phyloP scores from a whole-genome alignment of 768 basidiomycete genomes.

The Phlegmacium glaucopus region DNA sequence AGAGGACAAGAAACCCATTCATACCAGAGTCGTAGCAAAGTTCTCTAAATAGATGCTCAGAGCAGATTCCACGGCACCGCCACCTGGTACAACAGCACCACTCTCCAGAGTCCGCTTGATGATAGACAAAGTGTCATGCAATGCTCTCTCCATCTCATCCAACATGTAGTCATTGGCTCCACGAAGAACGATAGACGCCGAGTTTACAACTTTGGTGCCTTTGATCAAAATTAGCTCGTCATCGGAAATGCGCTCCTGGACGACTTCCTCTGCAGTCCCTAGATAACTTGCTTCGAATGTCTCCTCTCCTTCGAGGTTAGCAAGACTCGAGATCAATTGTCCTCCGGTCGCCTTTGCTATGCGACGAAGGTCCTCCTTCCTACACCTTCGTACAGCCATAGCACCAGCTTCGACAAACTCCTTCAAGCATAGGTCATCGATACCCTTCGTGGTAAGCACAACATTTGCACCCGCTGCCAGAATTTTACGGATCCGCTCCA shows the following conservation, averaged over 20 bases:
- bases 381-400: constrained; percentile 96
- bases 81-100: constrained; percentile 93
- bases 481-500: constrained; percentile 95
- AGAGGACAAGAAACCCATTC: constrained; percentile 22
- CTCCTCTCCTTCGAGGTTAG: constrained; percentile 97
- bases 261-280: constrained; percentile 93
- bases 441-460: constrained; percentile 95
- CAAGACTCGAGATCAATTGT: constrained; percentile 86
- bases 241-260: constrained; percentile 96
- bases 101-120: constrained; percentile 98
- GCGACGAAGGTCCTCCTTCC: constrained; percentile 95
- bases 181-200: constrained; percentile 87
- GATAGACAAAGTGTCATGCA: constrained; percentile 92
- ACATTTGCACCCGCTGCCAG: constrained; percentile 96
- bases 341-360: constrained; percentile 98
- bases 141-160: constrained; percentile 97
- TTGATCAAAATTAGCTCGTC: constrained; percentile 97
- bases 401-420: constrained; percentile 99
- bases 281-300: constrained; percentile 91
- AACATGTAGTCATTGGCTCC: constrained; percentile 99
- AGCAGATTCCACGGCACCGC: constrained; percentile 96
- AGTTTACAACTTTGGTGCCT: constrained; percentile 95
- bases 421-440: constrained; percentile 96
- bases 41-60: constrained; percentile 97
- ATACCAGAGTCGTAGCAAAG: constrained; percentile 94